Evolutionary conservation across 495 filamentous ascomycete species (phyloP).

Genomic region (Pyronema domesticum): DNA sequence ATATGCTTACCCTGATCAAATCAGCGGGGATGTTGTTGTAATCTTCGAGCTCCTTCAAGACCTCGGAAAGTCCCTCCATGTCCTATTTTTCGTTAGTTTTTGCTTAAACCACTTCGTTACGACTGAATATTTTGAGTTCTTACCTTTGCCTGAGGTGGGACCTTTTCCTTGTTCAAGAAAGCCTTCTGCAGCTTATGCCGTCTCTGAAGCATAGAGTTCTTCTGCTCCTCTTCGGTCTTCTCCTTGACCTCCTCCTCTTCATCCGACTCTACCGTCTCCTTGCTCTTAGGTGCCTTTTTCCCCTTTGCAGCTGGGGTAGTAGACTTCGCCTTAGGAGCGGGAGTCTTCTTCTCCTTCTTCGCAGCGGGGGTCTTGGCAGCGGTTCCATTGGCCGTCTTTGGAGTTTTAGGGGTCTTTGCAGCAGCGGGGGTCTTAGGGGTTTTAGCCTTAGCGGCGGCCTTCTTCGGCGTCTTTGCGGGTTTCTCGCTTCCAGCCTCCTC

Average conservation of each 20-base stretch:
- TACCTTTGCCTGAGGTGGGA: constrained; percentile 13
- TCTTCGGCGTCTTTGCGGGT: constrained; percentile 22
- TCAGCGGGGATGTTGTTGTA: constrained; percentile 5
- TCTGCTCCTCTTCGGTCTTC: not conserved
- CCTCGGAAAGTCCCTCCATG: constrained; percentile 16
- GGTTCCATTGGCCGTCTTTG: constrained; percentile 12
- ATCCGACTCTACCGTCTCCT: constrained; percentile 18
- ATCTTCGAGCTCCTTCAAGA: constrained; percentile 13
- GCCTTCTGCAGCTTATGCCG: constrained; percentile 19
- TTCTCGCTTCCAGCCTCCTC: constrained; percentile 19
- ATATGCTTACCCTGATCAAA: constrained; percentile 13
- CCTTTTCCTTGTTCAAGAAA: constrained; percentile 19
- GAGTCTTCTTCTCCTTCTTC: constrained; percentile 33
- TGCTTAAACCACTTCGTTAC: not conserved
- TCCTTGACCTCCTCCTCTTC: constrained; percentile 1
- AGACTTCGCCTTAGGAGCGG: constrained; percentile 30
- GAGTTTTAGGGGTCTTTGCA: constrained; percentile 12
- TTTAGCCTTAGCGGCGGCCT: constrained; percentile 16
- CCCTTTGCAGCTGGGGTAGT: constrained; percentile 15
- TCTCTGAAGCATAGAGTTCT: constrained; percentile 8
- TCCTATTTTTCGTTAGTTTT: constrained; percentile 8
- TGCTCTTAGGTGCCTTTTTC: constrained; percentile 14
- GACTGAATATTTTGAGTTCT: constrained; percentile 2
- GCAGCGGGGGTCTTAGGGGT: constrained; percentile 9
- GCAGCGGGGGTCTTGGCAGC: constrained; percentile 6